These are phyloP conservation scores for Apiospora malaysiana DNA, from an alignment of 2,329 filamentous ascomycete species.

Conservation along the genomic window DNA sequence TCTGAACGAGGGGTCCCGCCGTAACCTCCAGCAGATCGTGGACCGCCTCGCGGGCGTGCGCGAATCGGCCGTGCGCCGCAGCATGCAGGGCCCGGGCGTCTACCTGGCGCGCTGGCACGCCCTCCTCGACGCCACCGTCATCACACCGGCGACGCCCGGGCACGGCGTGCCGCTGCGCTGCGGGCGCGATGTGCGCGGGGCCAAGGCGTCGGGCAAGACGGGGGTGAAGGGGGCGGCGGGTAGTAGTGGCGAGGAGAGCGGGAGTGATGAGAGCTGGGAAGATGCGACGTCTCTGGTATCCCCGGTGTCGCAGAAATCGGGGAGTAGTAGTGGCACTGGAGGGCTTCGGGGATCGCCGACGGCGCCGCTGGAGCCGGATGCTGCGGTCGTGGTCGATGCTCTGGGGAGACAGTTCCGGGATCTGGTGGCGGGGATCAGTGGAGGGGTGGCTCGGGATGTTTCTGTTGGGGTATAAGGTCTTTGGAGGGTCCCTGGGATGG, in stretches of 20 bases:
- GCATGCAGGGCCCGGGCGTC: conserved; percentile 69
- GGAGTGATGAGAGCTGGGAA: neutral
- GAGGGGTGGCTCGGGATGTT: neutral
- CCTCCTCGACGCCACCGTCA: conserved; percentile 70
- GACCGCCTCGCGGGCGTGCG: conserved; percentile 34
- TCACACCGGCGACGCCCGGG: conserved; percentile 66
- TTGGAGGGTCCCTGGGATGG: too few relatives aligned
- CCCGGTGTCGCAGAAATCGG: neutral
- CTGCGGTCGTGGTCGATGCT: conserved; percentile 30
- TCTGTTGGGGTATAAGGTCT: too few relatives aligned
- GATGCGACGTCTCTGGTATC: neutral
- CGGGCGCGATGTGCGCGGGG: neutral
- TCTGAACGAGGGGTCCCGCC: conserved; percentile 58
- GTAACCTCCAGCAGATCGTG: conserved; percentile 64
- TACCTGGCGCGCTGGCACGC: conserved; percentile 77
- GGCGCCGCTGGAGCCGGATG: neutral
- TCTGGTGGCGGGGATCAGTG: conserved; percentile 31
- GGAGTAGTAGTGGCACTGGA: neutral
- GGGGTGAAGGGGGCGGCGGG: conserved; percentile 9
- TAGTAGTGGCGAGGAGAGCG: neutral
- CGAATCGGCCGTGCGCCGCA: conserved; percentile 19
- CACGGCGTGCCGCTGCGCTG: neutral
- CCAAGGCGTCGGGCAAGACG: neutral
- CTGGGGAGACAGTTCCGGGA: conserved; percentile 32
- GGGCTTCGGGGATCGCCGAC: neutral